Evolutionary conservation across 176 grass and related monocot species (phyloP).

Genomic region (Chloris gayana): DNA sequence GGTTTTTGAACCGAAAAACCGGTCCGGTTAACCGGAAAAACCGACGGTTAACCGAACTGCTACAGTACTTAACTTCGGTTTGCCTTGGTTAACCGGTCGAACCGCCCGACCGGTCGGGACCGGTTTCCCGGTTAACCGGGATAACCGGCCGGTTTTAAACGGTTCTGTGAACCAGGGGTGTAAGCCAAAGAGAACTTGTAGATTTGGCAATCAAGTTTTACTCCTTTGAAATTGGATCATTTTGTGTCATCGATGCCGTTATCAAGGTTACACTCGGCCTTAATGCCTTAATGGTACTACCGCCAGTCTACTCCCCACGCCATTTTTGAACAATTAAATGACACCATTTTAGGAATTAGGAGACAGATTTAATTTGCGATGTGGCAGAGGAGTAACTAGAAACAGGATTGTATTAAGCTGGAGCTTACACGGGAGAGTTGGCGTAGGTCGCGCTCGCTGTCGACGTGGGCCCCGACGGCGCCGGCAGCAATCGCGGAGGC

Average conservation of each 20-base stretch:
- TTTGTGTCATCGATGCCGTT: constrained; percentile 16
- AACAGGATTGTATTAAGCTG: background rate
- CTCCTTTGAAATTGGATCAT: background rate
- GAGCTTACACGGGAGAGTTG: constrained; percentile 60
- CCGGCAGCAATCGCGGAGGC: constrained; percentile 55
- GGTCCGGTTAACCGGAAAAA: no score
- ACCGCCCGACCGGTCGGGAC: no score
- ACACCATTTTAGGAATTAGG: background rate
- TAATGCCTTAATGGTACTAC: background rate
- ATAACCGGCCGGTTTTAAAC: no score
- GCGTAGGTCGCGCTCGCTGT: constrained; percentile 54
- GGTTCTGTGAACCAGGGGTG: no score
- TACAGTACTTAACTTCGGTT: no score
- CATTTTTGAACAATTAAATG: constrained; percentile 1
- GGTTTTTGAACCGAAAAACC: no score
- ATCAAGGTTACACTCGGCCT: background rate
- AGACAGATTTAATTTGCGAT: background rate
- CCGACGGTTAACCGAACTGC: no score
- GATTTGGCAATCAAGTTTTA: background rate
- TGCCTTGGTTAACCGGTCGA: no score
- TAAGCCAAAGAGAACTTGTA: background rate
- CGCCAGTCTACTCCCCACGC: background rate
- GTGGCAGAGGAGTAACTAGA: constrained; percentile 8
- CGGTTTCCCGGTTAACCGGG: no score
- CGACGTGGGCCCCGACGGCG: constrained; percentile 52